Evolutionary conservation across 2,329 filamentous ascomycete genomes (phyloP), one percentile per base, ranked within the genome.

Genomic region (Ascochyta koolunga): DNA sequence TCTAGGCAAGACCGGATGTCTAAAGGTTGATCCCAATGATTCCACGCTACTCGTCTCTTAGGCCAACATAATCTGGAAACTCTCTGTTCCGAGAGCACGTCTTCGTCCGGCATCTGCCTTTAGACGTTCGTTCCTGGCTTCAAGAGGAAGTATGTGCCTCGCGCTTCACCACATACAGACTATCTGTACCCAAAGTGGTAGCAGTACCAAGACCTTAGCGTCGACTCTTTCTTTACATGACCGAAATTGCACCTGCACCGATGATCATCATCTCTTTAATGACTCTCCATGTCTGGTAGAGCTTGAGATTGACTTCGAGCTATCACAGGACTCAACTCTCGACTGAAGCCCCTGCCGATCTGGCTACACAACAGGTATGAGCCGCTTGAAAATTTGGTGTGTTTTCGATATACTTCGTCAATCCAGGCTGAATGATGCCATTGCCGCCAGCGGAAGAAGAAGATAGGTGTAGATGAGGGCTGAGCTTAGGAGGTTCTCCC

Each of bases 351-450:
- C 58, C 62, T 66, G 58, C 48, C 61, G 59, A 63, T 64, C 64
- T 24, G 46, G 54, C 50, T 53, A 59, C 59, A 47, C 13, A 48
- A 43, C 36, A 21, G 35, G 54, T 38, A 32, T 41, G 11, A 22
- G 15, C 45, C 5, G 19, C 11, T 19, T 35, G 29, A 21, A 27
- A 9, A 36, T 3, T 41, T 9, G 45, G 37, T 18, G 37, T 16
- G 19, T 2, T 45, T 51, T 60, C 60, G 45, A 65, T 62, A 60
- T 35, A 56, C 46, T 29, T 61, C 65, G 66, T 67, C 64, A 69
- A 42, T 19, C 33, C 35, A 42, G 55, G 59, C 54, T 43, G 50
- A 16, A 62, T 62, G 59, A 54, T 56, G 51, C 35, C 41, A 69
- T 68, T 31, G 19, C 41, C 50, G 44, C 45, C 52, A 54, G 56